These are phyloP conservation scores for Candida boidinii DNA, from an alignment of 805 yeast genomes.

Conservation along the genomic window DNA sequence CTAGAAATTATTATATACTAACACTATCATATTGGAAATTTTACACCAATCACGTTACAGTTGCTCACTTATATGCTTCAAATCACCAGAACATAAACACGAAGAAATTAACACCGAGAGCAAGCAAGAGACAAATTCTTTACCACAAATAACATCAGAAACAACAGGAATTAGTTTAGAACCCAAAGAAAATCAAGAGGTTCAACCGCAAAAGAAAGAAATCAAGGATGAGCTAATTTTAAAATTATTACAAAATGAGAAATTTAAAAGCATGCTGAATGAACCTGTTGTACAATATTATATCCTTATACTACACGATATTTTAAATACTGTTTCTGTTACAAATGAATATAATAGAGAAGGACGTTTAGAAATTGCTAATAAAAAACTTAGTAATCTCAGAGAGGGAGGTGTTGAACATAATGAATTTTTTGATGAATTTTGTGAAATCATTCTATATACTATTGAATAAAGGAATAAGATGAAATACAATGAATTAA, in stretches of 20 bases:
- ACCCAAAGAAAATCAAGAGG: neutral
- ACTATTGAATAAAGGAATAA: neutral
- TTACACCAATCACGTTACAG: slow-evolving; percentile 10
- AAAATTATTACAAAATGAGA: slow-evolving; percentile 29
- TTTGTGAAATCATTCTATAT: slow-evolving; percentile 33
- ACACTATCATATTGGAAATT: neutral
- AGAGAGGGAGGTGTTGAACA: slow-evolving; percentile 59
- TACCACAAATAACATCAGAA: neutral
- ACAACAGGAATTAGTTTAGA: neutral
- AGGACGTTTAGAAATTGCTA: slow-evolving; percentile 49
- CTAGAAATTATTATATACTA: neutral
- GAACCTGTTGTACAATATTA: slow-evolving; percentile 52
- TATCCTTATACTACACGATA: slow-evolving; percentile 36
- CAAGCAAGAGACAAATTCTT: neutral
- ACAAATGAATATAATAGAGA: slow-evolving; percentile 44
- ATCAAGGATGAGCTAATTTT: slow-evolving; percentile 18
- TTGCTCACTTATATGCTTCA: slow-evolving; percentile 60
- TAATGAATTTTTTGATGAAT: slow-evolving; percentile 65
- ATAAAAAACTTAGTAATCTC: slow-evolving; percentile 50
- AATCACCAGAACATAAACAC: slow-evolving; percentile 31
- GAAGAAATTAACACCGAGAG: slow-evolving; percentile 5
- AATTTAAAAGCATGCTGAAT: slow-evolving; percentile 35
- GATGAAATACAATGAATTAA: no score
- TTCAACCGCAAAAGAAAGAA: neutral
- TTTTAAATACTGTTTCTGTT: slow-evolving; percentile 36